Base-by-base conservation (phyloP, 352 stramenopile species). In the Globisporangium rhizosaccharum region DNA sequence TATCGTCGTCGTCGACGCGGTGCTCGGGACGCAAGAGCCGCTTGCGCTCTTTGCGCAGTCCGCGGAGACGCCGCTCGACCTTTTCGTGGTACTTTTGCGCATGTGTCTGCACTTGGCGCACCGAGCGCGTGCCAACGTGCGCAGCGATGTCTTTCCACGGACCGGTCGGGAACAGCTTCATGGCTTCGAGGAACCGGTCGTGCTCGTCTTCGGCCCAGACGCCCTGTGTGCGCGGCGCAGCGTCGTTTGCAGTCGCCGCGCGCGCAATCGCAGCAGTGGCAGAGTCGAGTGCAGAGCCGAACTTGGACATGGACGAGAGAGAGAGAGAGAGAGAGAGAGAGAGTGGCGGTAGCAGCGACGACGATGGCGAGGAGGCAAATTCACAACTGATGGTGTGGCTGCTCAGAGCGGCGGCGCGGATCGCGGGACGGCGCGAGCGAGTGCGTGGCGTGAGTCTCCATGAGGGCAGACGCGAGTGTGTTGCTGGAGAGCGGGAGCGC, bases 1-100 rank as follows among this genome's bases (percentile, higher is more conserved):
- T 39, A 39, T 39, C 33, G 33, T 71, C 59, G 4, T 76, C 61
- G 30, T 88, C 76, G 59, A 88, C 74, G 44, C 75, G 76, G 59
- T 87, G 79, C 57, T 87, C 76, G 15, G 72, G 61, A n/a, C 79
- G 61, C 5, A 68, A 66, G 61, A 68, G 71, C 12, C 59, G 79
- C 62, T 72, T 81, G 55, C 70, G 76, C n/a, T 85, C 75, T 49
- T 86, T 85, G 53, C 73, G 73, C 8, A 88, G 63, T 0, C 81
- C 76, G 6, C 79, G 76, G 49, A 81, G 59, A n/a, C 75, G 65
- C 1, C 81, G 75, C 60, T 74, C 68, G 57, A 91, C 80, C 67
- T 91, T 91, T 53, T 90, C 79, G 61, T 85, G 77, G 62, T 91
- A 91, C 57, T 78, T 78, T 58, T 78, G 67, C 6, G 67, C 65